Evolutionary conservation across 1,139 yeast genomes (phyloP).

Genomic region (Groenewaldozyma auringiensis): DNA sequence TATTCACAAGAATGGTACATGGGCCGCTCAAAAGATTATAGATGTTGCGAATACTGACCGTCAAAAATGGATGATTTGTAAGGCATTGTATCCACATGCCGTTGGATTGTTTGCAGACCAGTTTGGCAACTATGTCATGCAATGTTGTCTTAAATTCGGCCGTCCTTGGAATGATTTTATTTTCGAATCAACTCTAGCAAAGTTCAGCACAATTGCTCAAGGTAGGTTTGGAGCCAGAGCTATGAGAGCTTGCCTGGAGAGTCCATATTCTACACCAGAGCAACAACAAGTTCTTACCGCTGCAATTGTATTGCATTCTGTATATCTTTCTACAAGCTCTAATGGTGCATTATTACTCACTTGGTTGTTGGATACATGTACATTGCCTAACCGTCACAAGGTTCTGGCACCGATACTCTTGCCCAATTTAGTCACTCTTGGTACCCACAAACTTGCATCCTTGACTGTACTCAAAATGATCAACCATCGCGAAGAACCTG

Average conservation of each 20-base stretch:
- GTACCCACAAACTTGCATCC: constrained; percentile 83
- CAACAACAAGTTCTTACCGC: constrained; percentile 74
- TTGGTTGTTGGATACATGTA: constrained; percentile 90
- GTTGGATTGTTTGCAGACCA: constrained; percentile 88
- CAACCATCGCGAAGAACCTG: constrained; percentile 43
- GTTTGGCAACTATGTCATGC: constrained; percentile 93
- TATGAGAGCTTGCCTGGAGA: constrained; percentile 84
- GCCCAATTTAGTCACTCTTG: constrained; percentile 55
- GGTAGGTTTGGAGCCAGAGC: constrained; percentile 96
- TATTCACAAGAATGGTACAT: constrained; percentile 95
- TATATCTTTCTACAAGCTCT: constrained; percentile 70
- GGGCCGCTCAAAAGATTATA: constrained; percentile 98
- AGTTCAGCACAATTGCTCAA: constrained; percentile 74
- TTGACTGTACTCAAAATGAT: constrained; percentile 74
- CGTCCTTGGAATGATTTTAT: constrained; percentile 84
- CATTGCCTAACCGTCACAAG: constrained; percentile 49
- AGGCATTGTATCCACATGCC: constrained; percentile 70
- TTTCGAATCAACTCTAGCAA: constrained; percentile 72
- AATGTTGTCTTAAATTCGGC: constrained; percentile 86
- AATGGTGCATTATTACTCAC: constrained; percentile 87
- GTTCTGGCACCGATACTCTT: constrained; percentile 51
- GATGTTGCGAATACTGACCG: constrained; percentile 61
- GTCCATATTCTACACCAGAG: constrained; percentile 53
- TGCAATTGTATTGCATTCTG: constrained; percentile 69
- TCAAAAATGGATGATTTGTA: constrained; percentile 63